phyloP scores from a whole-genome alignment of 805 yeast genomes.

The Millerozyma acaciae region DNA sequence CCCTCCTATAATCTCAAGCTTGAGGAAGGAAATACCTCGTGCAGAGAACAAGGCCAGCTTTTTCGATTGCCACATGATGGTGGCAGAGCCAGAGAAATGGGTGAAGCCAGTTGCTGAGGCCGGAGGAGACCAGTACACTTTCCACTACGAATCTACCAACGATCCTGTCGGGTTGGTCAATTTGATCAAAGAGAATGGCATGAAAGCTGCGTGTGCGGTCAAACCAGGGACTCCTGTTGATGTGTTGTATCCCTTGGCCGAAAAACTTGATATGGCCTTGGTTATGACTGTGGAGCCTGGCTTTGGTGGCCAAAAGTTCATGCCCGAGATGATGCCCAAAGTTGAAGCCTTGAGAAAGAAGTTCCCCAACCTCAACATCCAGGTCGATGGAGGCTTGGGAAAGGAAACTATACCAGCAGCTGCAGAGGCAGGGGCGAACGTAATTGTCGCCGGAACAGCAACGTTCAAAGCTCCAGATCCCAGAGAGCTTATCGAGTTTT shows the following conservation, averaged over 20 bases:
- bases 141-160: slow-evolving; percentile 90
- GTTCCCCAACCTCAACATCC: slow-evolving; percentile 79
- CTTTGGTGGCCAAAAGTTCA: slow-evolving; percentile 96
- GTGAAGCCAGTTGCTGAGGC: slow-evolving; percentile 86
- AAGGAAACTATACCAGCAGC: slow-evolving; percentile 80
- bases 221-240: slow-evolving; percentile 92
- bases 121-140: slow-evolving; percentile 94
- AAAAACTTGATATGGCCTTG: slow-evolving; percentile 85
- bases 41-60: slow-evolving; percentile 46
- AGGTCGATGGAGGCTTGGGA: slow-evolving; percentile 96
- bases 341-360: slow-evolving; percentile 69
- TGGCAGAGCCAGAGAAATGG: slow-evolving; percentile 88
- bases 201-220: slow-evolving; percentile 91
- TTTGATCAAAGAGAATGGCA: slow-evolving; percentile 72
- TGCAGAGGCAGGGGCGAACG: slow-evolving; percentile 97
- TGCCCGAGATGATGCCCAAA: slow-evolving; percentile 95
- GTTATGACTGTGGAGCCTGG: slow-evolving; percentile 99
- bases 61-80: slow-evolving; percentile 99
- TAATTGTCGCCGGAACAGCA: slow-evolving; percentile 95
- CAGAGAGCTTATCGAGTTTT: slow-evolving; percentile 60
- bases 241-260: slow-evolving; percentile 70
- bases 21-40: slow-evolving; percentile 75
- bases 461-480: slow-evolving; percentile 87
- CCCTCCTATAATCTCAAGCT: slow-evolving; percentile 76
- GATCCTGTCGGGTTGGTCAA: slow-evolving; percentile 72